phyloP scores from a whole-genome alignment of 805 yeast species.

The Tetrapisispora taiwanensis region DNA sequence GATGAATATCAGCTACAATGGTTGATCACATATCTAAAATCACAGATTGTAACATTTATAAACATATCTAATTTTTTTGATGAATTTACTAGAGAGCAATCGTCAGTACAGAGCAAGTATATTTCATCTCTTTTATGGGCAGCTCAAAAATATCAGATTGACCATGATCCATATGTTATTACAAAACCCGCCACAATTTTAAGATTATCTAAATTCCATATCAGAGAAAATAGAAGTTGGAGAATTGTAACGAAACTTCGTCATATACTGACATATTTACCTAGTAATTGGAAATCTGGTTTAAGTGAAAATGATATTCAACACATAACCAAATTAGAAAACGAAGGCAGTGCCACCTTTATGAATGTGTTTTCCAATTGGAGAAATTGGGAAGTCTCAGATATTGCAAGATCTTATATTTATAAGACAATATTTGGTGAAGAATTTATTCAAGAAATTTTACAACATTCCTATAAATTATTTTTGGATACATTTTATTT shows the following conservation, averaged over 20 bases:
- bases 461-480: slow-evolving; percentile 12
- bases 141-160: slow-evolving; percentile 42
- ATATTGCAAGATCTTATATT: slow-evolving; percentile 46
- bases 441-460: slow-evolving; percentile 6
- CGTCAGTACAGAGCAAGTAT: slow-evolving; percentile 26
- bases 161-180: slow-evolving; percentile 80
- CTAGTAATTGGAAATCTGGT: slow-evolving; percentile 37
- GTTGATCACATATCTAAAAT: slow-evolving; percentile 18
- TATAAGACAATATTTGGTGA: slow-evolving; percentile 42
- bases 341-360: slow-evolving; percentile 49
- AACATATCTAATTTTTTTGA: slow-evolving; percentile 7
- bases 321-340: slow-evolving; percentile 29
- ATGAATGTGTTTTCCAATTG: slow-evolving; percentile 56
- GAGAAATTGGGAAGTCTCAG: slow-evolving; percentile 87
- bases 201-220: slow-evolving; percentile 60
- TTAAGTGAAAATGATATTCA: slow-evolving; percentile 3
- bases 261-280: slow-evolving; percentile 55
- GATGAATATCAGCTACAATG: slow-evolving; percentile 31
- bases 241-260: slow-evolving; percentile 69
- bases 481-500: slow-evolving; percentile 16
- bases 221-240: slow-evolving; percentile 81
- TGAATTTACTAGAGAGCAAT: slow-evolving; percentile 6
- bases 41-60: slow-evolving; percentile 5
- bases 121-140: slow-evolving; percentile 38
- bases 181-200: slow-evolving; percentile 82